Evolutionary conservation across 2,329 filamentous ascomycete species (phyloP).

Genomic region (Fusarium denticulatum): DNA sequence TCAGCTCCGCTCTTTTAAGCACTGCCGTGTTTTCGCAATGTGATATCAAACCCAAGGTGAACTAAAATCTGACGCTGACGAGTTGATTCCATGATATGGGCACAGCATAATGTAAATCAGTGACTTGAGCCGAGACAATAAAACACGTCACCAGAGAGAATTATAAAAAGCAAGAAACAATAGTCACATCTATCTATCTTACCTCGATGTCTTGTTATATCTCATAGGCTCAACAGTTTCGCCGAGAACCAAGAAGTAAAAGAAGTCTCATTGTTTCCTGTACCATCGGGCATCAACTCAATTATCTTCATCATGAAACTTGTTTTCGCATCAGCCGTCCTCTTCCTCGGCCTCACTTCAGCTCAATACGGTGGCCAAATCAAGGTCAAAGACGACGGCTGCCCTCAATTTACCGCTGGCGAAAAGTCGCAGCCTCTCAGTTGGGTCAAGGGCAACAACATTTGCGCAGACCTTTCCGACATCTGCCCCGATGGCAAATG

Average conservation of each 20-base stretch:
- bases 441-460: background rate
- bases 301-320: background rate
- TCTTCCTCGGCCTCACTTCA: background rate
- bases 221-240: too few species aligned
- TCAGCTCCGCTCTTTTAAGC: background rate
- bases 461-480: conserved; percentile 5
- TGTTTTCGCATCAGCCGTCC: background rate
- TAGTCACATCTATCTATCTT: too few species aligned
- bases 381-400: background rate
- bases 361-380: conserved; percentile 15
- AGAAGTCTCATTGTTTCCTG: fast-evolving
- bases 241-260: background rate
- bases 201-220: too few species aligned
- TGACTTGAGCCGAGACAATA: too few species aligned
- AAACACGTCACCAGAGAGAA: too few species aligned
- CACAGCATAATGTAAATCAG: background rate
- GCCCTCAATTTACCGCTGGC: background rate
- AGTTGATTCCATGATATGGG: too few species aligned
- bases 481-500: conserved; percentile 6
- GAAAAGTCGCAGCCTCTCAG: background rate
- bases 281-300: fast-evolving
- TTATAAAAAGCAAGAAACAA: background rate
- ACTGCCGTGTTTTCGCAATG: background rate
- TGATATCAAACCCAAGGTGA: background rate
- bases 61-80: background rate